Evolutionary conservation across 345 rosid genomes (phyloP), one percentile per base, ranked within the genome.

Genomic region (Jatropha curcas): DNA sequence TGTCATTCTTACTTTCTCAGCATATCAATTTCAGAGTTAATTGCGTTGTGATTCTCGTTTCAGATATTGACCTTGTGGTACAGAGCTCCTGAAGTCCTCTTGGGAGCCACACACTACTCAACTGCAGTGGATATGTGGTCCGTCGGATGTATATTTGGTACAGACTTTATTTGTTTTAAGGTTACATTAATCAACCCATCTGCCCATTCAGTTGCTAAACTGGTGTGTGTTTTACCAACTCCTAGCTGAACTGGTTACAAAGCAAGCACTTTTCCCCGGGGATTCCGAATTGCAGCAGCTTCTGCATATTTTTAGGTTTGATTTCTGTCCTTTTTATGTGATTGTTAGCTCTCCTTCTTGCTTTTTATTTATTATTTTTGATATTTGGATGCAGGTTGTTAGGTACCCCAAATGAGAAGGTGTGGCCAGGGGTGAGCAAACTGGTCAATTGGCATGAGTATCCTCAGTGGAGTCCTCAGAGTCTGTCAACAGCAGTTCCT

Each of bases 101-200:
- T 95, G 75, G 99, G 98, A 12, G 88, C 94, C 19, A 95, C 97
- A 22, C 98, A 92, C 79, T 95, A 95, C 86, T 95, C 99, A 72
- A 91, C 97, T 51, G 96, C 97, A 20, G 98, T 95, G 22, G 99
- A 92, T 76, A 86, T 92, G 82, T 95, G 98, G 98, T 95, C 96
- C 63, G 99, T 95, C 46, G 97, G 87, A 77, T 92, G 97, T 65
- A 87, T 95, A 1, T 95, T 95, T 75, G 99, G 99, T 95, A 87
- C 41, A 10, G 24, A 53, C 34, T 64, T 37, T 28, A 56, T 71
- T 37, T 16, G 62, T 62, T 37, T 31, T 19, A 0, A 64, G 28
- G 4, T 27, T 31, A 4, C 31, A 33, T 19, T 12, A 30, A 17
- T 55, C 58, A 2, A 8, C 60, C 14, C 41, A 25, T 41, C 19